Conservation (phyloP, 2,329 filamentous ascomycete species). For the Incumbomyces delicatus region DNA sequence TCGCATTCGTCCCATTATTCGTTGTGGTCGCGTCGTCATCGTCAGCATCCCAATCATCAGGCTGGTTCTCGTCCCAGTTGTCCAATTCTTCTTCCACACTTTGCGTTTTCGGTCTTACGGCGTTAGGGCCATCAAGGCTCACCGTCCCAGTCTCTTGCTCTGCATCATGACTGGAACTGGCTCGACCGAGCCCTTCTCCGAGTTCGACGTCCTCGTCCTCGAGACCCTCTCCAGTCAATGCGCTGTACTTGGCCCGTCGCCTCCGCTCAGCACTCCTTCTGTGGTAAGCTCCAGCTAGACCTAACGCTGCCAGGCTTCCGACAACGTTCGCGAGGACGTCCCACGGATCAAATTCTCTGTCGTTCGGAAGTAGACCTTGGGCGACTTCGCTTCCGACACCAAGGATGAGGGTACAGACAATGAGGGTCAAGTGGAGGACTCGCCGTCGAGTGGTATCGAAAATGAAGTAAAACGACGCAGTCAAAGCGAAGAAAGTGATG, state of each 20-base stretch:
- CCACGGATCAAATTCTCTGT: slow-evolving; percentile 62
- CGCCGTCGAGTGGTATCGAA: slow-evolving; percentile 82
- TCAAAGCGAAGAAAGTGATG: slow-evolving; percentile 81
- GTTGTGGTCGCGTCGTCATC: slow-evolving; percentile 33
- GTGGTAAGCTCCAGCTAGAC: slow-evolving; percentile 82
- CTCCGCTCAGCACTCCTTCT: slow-evolving; percentile 88
- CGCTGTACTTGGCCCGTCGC: slow-evolving; percentile 62
- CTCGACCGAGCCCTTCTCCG: slow-evolving; percentile 26
- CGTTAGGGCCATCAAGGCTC: slow-evolving; percentile 24
- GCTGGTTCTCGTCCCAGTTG: slow-evolving; percentile 83
- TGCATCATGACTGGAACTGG: slow-evolving; percentile 2
- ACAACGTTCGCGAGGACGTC: slow-evolving; percentile 82
- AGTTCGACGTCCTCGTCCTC: slow-evolving; percentile 62
- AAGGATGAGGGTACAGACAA: slow-evolving; percentile 61
- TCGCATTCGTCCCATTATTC: slow-evolving; percentile 16
- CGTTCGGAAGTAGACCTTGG: slow-evolving; percentile 58
- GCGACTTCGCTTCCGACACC: slow-evolving; percentile 50
- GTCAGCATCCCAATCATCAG: slow-evolving; percentile 56
- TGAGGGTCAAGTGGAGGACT: slow-evolving; percentile 69
- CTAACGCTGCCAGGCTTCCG: slow-evolving; percentile 63
- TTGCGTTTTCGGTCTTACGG: slow-evolving; percentile 22
- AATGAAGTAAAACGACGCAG: slow-evolving; percentile 86
- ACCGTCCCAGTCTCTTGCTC: slow-evolving; percentile 21
- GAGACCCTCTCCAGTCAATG: slow-evolving; percentile 46
- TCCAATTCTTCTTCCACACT: slow-evolving; percentile 74